phyloP scores from a whole-genome alignment of 177 flowering plant species.

The Telopea speciosissima region DNA sequence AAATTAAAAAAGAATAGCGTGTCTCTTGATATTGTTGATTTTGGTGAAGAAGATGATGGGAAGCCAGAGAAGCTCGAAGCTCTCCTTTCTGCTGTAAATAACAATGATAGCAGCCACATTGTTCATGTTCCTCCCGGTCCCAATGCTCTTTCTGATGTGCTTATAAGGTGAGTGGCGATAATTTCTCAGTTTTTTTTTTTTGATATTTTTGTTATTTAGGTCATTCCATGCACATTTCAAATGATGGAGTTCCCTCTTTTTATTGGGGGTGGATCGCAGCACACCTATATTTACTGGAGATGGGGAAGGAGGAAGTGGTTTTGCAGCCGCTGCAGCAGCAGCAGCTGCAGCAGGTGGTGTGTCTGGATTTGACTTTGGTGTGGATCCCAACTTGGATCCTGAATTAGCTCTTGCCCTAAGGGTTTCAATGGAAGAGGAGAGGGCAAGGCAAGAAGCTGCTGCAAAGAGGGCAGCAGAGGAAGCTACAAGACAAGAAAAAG shows the following conservation, averaged over 20 bases:
- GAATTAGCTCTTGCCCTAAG: constrained; percentile 97
- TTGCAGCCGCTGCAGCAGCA: constrained; percentile 78
- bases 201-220: not conserved
- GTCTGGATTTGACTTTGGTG: constrained; percentile 86
- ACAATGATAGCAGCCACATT: constrained; percentile 81
- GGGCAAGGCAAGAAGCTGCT: constrained; percentile 98
- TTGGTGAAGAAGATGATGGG: constrained; percentile 89
- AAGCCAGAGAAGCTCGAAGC: constrained; percentile 91
- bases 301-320: constrained; percentile 91
- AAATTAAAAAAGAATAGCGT: constrained; percentile 92
- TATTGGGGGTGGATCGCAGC: constrained; percentile 28
- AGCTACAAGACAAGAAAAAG: constrained; percentile 58
- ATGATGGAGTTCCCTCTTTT: constrained; percentile 10
- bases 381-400: constrained; percentile 96
- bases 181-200: not conserved
- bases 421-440: constrained; percentile 98
- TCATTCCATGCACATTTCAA: not conserved
- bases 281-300: constrained; percentile 94
- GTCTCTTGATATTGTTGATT: constrained; percentile 91
- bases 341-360: constrained; percentile 86
- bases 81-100: constrained; percentile 77
- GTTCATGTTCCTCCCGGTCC: constrained; percentile 88
- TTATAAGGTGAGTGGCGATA: constrained; percentile 50
- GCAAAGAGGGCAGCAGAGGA: constrained; percentile 95
- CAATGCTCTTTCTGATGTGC: constrained; percentile 87